Evolutionary conservation across 108 stramenopile species (phyloP), one percentile per base, ranked within the genome.

Genomic region (Nannochloropsis salina): DNA sequence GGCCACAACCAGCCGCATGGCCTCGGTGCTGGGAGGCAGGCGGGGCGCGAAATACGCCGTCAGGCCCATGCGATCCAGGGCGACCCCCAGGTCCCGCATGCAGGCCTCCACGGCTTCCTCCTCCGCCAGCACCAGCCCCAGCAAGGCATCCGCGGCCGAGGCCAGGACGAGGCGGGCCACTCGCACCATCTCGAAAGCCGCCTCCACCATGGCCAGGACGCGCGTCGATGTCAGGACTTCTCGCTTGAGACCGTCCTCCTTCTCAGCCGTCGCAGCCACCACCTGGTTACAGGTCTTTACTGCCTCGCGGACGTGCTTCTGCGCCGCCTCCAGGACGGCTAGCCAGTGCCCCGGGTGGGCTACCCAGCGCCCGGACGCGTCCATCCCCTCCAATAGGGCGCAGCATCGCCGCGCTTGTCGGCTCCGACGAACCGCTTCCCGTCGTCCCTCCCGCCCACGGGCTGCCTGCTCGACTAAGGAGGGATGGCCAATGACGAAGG

Each of bases 331-430:
- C 61, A 74, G 61, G 61, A 74, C 8, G n/a, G 20, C n/a, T n/a
- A 74, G 61, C 61, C 61, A 74, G n/a, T 74, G 61, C 20, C n/a
- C 61, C 20, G 61, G 61, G 61, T 74, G n/a, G 20, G 61, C 61
- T n/a, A 74, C n/a, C 61, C 15, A 74, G 20, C 20, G 20, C 61
- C 61, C 61, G 61, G 20, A 15, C n/a, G 6, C 61, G n/a, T 74
- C 61, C 61, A 74, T 74, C 61, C 61, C 61, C n/a, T 74, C 61
- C 61, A 74, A 74, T n/a, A 74, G n/a, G n/a, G 61, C 61, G n/a
- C 61, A 74, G 6, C 61, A 74, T 74, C 61, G 61, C 61, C 61
- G 61, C 15, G 61, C 61, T 74, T n/a, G 61, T 74, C 61, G 61
- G 3, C 20, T n/a, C 0, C 61, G 61, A n/a, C 61, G 61, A 2